Evolutionary conservation across 108 stramenopile genomes (phyloP), one percentile per base, ranked within the genome.

Genomic region (Fragilaria radians): DNA sequence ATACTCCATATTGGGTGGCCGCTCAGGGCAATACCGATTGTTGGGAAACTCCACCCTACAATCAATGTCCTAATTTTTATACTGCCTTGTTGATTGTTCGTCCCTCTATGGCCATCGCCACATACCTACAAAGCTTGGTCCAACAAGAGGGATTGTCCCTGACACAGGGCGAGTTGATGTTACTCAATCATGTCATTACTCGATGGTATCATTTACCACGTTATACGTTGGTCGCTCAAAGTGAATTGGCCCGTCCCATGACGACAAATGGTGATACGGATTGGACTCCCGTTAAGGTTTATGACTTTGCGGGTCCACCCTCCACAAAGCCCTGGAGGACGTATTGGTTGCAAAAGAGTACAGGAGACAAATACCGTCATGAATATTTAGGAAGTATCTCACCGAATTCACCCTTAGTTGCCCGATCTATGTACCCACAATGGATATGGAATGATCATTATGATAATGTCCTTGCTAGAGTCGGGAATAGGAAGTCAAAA

Each of bases 281-380:
- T 7, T 57, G 55, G 55, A 7, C 2, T 32, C 55, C 32, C 19
- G 55, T 57, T 30, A 36, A 34, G 19, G 33, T 36, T 2, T 57
- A 57, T 36, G 55, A 57, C 55, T 57, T 57, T 57, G 55, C 55
- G 1, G 55, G 55, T 19, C 55, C 55, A 32, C 25, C 33, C 1
- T 1, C 1, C 4, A 34, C 2, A 1, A 57, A 57, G 24, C 55
- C 55, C 3, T 57, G 55, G 55, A 4, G n/a, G 3, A 57, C 55
- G 1, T 57, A 57, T 36, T 22, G 28, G 28, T 36, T 57, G 17
- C 55, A 57, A 57, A 57, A 57, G 31, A n/a, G 19, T 33, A 57
- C 55, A 23, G 55, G 31, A 5, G 18, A 57, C 55, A 33, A 33
- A 24, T 36, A 34, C 4, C 1, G 18, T 18, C 29, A 34, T 57